Base-by-base conservation (phyloP, 345 rosid species). In the Arabis alpina region DNA sequence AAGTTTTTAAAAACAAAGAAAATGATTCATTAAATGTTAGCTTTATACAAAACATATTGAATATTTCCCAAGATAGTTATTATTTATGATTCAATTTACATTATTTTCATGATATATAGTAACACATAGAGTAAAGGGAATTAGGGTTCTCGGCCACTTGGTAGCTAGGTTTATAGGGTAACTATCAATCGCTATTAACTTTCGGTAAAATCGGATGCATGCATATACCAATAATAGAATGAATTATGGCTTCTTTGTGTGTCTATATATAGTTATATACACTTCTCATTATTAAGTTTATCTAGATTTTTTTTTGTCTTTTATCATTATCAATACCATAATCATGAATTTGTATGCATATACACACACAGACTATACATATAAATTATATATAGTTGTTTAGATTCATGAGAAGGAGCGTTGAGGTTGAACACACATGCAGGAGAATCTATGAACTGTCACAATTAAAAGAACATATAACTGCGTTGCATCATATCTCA, bases 391-490 rank as follows among this genome's bases (percentile, higher is more conserved):
- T 50, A 44, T 44, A 50, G 30, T 23, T 52, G 32, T 61, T 44
- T 60, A 58, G 54, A 51, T 59, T 60, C 30, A 59, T 60, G 1
- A 32, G 41, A 56, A 64, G 66, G 71, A 65, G 19, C 65, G 61
- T 50, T 73, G 70, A 68, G 64, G 74, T 13, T 68, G 66, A 55
- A 47, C 14, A 68, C 74, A 75, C 74, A 74, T 74, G 78, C 62
- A 62, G 12, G 74, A 68, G 79, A 69, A 75, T 75, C 64, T 68
- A 75, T 75, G 74, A 75, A 75, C 79, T 75, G 74, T 75, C 79
- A 68, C 69, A 54, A 68, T 75, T 75, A 52, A 44, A 66, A 68
- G 74, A 60, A 68, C 66, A 57, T 42, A 66, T 49, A 64, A 65
- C 50, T 75, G 52, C 43, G 74, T 67, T 61, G 52, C 64, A 68